Percentiles rank a stretch among this genome's conserved stretches.
phyloP scores from a whole-genome alignment of 345 rosid genomes.

The Euclidium syriacum region DNA sequence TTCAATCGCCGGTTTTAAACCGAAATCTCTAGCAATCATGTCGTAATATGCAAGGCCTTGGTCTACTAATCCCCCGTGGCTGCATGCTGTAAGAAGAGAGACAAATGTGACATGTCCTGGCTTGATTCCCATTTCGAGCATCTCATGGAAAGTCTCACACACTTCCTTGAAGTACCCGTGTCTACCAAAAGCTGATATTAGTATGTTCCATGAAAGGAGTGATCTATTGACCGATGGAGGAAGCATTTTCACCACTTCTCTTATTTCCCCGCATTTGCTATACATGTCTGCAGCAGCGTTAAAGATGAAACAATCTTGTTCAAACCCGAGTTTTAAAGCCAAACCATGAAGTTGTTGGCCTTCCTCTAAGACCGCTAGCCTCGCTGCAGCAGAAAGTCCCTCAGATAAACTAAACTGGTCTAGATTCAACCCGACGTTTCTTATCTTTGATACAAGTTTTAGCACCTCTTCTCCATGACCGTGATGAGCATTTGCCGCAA shows the following conservation, averaged over 20 bases:
- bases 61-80: slow-evolving; percentile 77
- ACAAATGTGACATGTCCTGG: slow-evolving; percentile 89
- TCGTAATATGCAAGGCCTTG: slow-evolving; percentile 65
- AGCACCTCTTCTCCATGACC: slow-evolving; percentile 64
- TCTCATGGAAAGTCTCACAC: slow-evolving; percentile 64
- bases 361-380: slow-evolving; percentile 74
- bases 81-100: slow-evolving; percentile 85
- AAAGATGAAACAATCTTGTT: slow-evolving; percentile 45
- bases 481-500: slow-evolving; percentile 68
- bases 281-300: slow-evolving; percentile 88
- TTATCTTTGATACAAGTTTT: slow-evolving; percentile 54
- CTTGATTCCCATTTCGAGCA: slow-evolving; percentile 51
- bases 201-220: slow-evolving; percentile 73
- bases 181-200: slow-evolving; percentile 76
- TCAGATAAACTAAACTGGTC: slow-evolving; percentile 78
- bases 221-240: slow-evolving; percentile 42
- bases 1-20: slow-evolving; percentile 47
- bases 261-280: slow-evolving; percentile 78
- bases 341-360: slow-evolving; percentile 73
- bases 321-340: slow-evolving; percentile 61
- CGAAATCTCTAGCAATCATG: slow-evolving; percentile 56
- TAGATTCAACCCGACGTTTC: slow-evolving; percentile 42
- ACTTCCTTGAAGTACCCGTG: slow-evolving; percentile 62
- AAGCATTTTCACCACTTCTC: slow-evolving; percentile 48
- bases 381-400: slow-evolving; percentile 74